Evolutionary conservation across 352 stramenopile species (phyloP).

Genomic region (Pythium insidiosum): DNA sequence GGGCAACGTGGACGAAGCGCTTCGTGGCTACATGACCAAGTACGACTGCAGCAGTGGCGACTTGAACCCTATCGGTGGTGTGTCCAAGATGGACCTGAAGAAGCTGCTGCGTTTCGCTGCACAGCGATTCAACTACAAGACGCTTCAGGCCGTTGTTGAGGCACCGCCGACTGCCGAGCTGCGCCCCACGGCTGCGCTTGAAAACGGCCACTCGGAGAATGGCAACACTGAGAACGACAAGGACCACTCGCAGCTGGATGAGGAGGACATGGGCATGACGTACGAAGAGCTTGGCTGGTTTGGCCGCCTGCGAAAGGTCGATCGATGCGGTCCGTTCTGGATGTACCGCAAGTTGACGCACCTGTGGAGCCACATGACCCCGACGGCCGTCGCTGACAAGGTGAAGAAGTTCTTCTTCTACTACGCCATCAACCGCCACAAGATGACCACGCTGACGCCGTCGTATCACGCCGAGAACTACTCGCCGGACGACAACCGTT

Average conservation of each 20-base stretch:
- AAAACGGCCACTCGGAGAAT: slow-evolving; percentile 13
- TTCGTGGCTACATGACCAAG: slow-evolving; percentile 99
- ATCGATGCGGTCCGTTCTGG: slow-evolving; percentile 91
- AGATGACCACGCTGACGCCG: slow-evolving; percentile 98
- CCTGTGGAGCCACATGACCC: slow-evolving; percentile 84
- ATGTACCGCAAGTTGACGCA: slow-evolving; percentile 89
- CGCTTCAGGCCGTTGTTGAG: slow-evolving; percentile 89
- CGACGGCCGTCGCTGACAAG: slow-evolving; percentile 73
- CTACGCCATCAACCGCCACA: slow-evolving; percentile 98
- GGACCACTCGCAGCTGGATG: slow-evolving; percentile 93
- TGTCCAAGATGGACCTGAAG: slow-evolving; percentile 96
- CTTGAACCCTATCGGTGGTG: slow-evolving; percentile 97
- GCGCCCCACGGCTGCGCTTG: slow-evolving; percentile 86
- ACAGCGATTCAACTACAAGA: slow-evolving; percentile 86
- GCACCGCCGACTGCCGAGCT: slow-evolving; percentile 96
- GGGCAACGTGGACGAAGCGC: slow-evolving; percentile 97
- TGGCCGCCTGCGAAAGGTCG: slow-evolving; percentile 93
- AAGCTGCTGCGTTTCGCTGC: slow-evolving; percentile 92
- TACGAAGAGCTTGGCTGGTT: slow-evolving; percentile 97
- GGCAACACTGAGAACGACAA: slow-evolving; percentile 34
- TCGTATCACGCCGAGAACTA: slow-evolving; percentile 99
- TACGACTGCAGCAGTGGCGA: slow-evolving; percentile 99
- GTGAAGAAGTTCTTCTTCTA: slow-evolving; percentile 98
- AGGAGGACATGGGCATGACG: slow-evolving; percentile 99
- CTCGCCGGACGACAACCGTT: slow-evolving; percentile 98